Base-by-base conservation (phyloP, 108 stramenopile species). In the Pseudonitzschia delicatissima region DNA sequence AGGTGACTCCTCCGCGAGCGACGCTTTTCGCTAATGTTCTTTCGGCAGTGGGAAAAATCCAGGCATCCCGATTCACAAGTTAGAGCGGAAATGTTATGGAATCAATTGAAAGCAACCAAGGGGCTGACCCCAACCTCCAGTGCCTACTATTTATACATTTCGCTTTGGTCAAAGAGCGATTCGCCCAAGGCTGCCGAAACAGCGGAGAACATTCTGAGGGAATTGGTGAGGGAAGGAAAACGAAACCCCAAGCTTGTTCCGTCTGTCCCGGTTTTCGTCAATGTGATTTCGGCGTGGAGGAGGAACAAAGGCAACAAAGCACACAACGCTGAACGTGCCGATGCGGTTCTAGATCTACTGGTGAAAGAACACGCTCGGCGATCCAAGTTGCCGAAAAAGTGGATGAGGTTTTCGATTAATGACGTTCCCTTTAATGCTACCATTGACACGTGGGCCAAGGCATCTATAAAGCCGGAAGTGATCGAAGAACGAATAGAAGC, bases 1-100 rank as follows among this genome's bases (percentile, higher is more conserved):
- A 6, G 37, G 66, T 51, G 42, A 23, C 25, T 5, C 20, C 51
- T 34, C 72, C 72, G 5, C 72, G 72, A 32, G 57, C 58, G 2
- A 58, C 32, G n/a, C 8, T 74, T n/a, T 74, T 66, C 57, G 21
- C 66, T 9, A 31, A 66, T 20, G 67, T 68, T 3, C 45, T 74
- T 63, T 39, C 73, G 20, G 60, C 67, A n/a, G 15, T 74, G 73
- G 73, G 73, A 59, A 47, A 40, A 66, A 35, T 68, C 62, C 8
- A 20, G 33, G 4, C 37, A 55, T 36, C 21, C 32, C 5, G 44
- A 52, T 21, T 15, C 67, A 9, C 52, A 66, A 57, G n/a, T 5
- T 11, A 66, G 39, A 18, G 73, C 51, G 4, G 60, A 74, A 53
- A 13, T 29, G 6, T 39, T 68, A 8, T 62, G 45, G 50, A 34